phyloP scores from a whole-genome alignment of 257 asterid genomes.

The Ocimum tenuiflorum region DNA sequence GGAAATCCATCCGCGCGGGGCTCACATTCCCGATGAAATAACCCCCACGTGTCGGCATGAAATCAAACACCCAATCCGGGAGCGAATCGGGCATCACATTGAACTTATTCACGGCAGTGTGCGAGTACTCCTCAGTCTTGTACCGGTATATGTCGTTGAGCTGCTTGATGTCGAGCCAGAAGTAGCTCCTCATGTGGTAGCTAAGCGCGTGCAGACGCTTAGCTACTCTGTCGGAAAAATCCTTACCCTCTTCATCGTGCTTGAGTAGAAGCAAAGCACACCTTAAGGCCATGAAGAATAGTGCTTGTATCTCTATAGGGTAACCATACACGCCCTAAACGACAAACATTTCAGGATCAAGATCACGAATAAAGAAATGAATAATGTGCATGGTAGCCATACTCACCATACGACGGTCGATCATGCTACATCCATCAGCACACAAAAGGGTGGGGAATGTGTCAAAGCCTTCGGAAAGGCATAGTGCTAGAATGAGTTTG shows the following conservation, averaged over 20 bases:
- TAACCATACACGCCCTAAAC: slow-evolving; percentile 83
- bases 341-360: neutral
- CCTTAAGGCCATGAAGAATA: slow-evolving; percentile 81
- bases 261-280: slow-evolving; percentile 68
- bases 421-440: slow-evolving; percentile 93
- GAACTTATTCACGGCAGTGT: too few species aligned
- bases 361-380: neutral
- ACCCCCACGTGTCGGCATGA: too few species aligned
- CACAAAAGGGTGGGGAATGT: slow-evolving; percentile 87
- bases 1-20: too few species aligned
- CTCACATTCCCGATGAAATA: too few species aligned
- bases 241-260: slow-evolving; percentile 68
- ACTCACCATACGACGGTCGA: slow-evolving; percentile 87
- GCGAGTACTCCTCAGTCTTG: too few species aligned
- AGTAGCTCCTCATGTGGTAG: slow-evolving; percentile 80
- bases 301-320: slow-evolving; percentile 83
- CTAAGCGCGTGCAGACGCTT: slow-evolving; percentile 76
- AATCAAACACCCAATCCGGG: too few species aligned
- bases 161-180: slow-evolving; percentile 79
- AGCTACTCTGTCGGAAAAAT: slow-evolving; percentile 42
- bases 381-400: neutral
- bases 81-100: too few species aligned
- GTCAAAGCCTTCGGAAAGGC: slow-evolving; percentile 85
- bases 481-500: slow-evolving; percentile 54
- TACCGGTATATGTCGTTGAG: slow-evolving; percentile 73